Conservation (phyloP, 345 rosid species). For the Sonneratia caseolaris region DNA sequence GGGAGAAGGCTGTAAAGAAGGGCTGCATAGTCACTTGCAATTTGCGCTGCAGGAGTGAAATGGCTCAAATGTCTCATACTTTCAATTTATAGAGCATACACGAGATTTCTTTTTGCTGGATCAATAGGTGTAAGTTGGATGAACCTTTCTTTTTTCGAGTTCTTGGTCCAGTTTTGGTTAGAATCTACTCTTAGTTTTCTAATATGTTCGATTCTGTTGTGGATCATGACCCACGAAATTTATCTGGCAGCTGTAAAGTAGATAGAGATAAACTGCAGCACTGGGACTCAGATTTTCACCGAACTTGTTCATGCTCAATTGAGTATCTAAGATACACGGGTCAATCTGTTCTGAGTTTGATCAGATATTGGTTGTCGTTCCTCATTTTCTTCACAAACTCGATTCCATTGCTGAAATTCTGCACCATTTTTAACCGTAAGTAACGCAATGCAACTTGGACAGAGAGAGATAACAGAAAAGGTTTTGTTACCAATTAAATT, state of each 20-base stretch:
- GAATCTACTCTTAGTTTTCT: not conserved
- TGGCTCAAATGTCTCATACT: not conserved
- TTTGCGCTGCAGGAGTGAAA: not conserved
- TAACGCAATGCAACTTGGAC: no score
- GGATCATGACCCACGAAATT: no score
- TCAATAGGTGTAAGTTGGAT: not conserved
- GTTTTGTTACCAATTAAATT: no score
- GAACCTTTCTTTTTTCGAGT: not conserved
- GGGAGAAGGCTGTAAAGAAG: constrained; percentile 4
- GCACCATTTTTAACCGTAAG: no score
- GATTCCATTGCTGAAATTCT: no score
- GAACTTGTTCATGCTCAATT: not conserved
- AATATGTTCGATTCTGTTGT: not conserved
- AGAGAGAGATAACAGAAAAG: no score
- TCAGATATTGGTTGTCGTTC: not conserved
- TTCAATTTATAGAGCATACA: not conserved
- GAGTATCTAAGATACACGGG: not conserved
- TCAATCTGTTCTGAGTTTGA: not conserved
- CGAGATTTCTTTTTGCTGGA: not conserved
- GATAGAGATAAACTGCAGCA: not conserved
- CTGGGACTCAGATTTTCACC: not conserved
- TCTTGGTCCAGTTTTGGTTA: constrained; percentile 7
- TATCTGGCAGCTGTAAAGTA: no score
- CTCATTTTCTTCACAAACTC: no score
- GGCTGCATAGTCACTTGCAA: not conserved